Evolutionary conservation across 2,329 filamentous ascomycete genomes (phyloP).

Genomic region (Phyllosticta citrichinensis): DNA sequence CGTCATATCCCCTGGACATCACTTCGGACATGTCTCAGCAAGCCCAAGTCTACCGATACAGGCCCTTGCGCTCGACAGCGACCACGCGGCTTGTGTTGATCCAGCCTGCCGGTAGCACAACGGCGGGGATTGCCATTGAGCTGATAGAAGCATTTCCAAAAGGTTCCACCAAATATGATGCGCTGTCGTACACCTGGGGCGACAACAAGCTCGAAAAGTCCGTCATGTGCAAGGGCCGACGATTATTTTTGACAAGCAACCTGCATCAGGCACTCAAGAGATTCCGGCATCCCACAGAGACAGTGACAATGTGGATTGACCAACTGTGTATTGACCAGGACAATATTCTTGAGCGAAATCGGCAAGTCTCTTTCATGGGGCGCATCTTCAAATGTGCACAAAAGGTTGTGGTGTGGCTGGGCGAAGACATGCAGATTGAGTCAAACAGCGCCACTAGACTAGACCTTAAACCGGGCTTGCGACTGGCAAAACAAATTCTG

Average conservation of each 20-base stretch:
- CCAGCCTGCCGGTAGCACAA: not conserved
- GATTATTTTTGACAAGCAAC: conserved; percentile 13
- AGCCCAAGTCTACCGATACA: not conserved
- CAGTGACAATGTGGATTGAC: conserved; percentile 17
- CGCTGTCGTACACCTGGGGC: conserved; percentile 19
- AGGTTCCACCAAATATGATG: conserved; percentile 21
- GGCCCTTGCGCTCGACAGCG: not conserved
- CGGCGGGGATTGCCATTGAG: not conserved
- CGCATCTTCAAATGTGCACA: conserved; percentile 19
- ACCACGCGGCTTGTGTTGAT: conserved; percentile 6
- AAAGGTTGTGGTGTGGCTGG: conserved; percentile 22
- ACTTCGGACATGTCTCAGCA: not conserved
- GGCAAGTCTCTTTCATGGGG: conserved; percentile 20
- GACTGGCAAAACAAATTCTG: conserved; percentile 1
- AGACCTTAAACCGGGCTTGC: conserved; percentile 1
- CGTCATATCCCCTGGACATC: not conserved
- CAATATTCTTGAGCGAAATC: conserved; percentile 16
- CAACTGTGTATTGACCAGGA: conserved; percentile 23
- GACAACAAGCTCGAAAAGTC: conserved; percentile 4
- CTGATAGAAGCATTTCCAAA: conserved; percentile 31
- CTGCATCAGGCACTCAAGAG: conserved; percentile 13
- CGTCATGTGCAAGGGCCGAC: conserved; percentile 9
- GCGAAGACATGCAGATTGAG: conserved; percentile 19
- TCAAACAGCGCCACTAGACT: conserved; percentile 10
- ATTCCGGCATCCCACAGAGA: conserved; percentile 11